Base-by-base conservation (phyloP, 2,329 filamentous ascomycete genomes). In the Aspergillus glaucus region DNA sequence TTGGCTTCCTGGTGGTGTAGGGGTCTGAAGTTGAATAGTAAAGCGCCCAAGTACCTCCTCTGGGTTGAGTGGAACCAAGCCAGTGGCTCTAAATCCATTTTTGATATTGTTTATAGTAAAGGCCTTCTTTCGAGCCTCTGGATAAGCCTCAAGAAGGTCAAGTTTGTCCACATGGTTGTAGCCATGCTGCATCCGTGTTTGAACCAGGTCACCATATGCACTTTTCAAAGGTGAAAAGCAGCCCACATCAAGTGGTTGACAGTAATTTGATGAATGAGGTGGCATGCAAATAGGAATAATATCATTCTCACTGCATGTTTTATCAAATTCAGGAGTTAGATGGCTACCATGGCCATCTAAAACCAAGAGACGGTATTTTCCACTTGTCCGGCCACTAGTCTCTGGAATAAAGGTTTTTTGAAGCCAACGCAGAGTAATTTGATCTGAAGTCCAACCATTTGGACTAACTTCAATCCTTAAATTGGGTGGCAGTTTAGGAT, bases 221-320 rank as follows among this genome's bases (percentile, higher is more conserved):
- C 46, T 44, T 54, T 71, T 72, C 6, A 26, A 17, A 17, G 36
- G 30, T 44, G 21, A 17, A 15, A n/a, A 14, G 73, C 60, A 45
- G 21, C 57, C 60, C 39, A 72, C 55, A 64, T 74, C 60, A 45
- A 74, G 65, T 44, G 65, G 68, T 56, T 75, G 60, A 17, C 69
- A 62, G 14, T 69, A 46, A 58, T 73, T 56, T 47, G 63, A 73
- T 26, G 56, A 67, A 54, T 70, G 54, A 12, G 59, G 5, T 46
- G 61, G 65, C 48, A 72, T 67, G 49, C 47, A 72, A 53, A 70
- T 56, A 44, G 60, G 61, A 46, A 69, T 65, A 55, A 74, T 71
- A 41, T 70, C 65, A 44, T 70, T 51, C n/a, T 62, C 48, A 45
- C 53, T 60, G 51, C 54, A 73, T 51, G 60, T 65, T 28, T 62